Evolutionary conservation across 441 rosid species (phyloP), one percentile per base, ranked within the genome.

Genomic region (Manihot esculenta): DNA sequence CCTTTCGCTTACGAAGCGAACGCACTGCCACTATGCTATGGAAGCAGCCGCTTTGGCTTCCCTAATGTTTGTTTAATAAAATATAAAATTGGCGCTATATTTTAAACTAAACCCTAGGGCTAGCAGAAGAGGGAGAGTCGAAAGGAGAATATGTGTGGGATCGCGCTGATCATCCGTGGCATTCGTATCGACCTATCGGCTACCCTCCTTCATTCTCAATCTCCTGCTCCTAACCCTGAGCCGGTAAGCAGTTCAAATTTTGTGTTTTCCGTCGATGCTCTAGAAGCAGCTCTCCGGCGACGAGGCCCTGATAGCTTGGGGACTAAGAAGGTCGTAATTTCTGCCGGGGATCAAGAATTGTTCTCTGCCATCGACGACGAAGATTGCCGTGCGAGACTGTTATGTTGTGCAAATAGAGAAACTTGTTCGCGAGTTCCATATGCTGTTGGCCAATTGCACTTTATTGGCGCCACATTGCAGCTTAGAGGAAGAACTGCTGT

Each of bases 1-100:
- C 94, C 98, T 93, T 88, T 93, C 93, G 89, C 96, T 93, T 89
- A 91, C 97, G 92, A 89, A 93, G 98, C 89, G 92, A 93, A 93
- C 93, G 93, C 98, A 93, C 88, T 93, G 87, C 97, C 98, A 93
- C 94, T 90, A 89, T 92, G 94, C 91, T 89, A 91, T 55, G 60
- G 60, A 55, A 55, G 60, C 60, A 1, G 24, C 33, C 33, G n/a
- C n/a, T n/a, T n/a, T n/a, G n/a, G n/a, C n/a, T n/a, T n/a, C n/a
- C n/a, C n/a, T n/a, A n/a, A n/a, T n/a, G n/a, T n/a, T n/a, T n/a
- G n/a, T n/a, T n/a, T n/a, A n/a, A n/a, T n/a, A n/a, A n/a, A n/a
- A n/a, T n/a, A n/a, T n/a, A n/a, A n/a, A n/a, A n/a, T n/a, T 33
- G 42, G 5, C 13, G 26, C 23, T 53, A 21, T 20, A 54, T 54